Evolutionary conservation across 2,329 filamentous ascomycete genomes (phyloP).

Genomic region (Karstenula rhodostoma): DNA sequence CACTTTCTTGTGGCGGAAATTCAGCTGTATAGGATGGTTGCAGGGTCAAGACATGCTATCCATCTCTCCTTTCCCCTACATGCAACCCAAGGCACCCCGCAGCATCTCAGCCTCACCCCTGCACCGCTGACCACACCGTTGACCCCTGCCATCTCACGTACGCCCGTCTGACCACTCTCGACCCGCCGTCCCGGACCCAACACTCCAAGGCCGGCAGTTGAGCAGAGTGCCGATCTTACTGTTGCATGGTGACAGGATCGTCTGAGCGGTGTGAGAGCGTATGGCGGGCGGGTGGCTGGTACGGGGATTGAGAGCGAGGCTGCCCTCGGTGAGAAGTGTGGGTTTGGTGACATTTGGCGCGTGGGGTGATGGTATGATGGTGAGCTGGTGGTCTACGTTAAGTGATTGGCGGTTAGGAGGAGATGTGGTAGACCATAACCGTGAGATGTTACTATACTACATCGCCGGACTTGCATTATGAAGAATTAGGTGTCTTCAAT

Average conservation of each 20-base stretch:
- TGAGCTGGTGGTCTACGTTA: no score
- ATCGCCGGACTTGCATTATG: no score
- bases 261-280: neutral
- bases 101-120: neutral
- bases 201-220: neutral
- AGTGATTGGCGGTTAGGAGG: no score
- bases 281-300: conserved; percentile 4
- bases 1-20: no score
- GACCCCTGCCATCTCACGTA: neutral
- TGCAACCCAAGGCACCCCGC: no score
- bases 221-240: conserved; percentile 1
- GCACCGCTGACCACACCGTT: neutral
- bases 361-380: neutral
- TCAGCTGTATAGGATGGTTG: no score
- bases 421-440: no score
- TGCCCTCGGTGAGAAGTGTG: no score
- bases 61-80: no score
- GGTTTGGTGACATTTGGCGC: neutral
- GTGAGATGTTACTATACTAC: no score
- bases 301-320: neutral
- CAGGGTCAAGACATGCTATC: no score
- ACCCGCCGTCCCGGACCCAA: neutral
- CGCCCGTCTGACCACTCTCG: neutral
- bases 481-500: no score
- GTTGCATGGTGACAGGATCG: neutral